A percentile compares a stretch with the other conserved stretches of the same genome.
Conservation (phyloP, 805 yeast genomes). For the Danielia oregonensis region DNA sequence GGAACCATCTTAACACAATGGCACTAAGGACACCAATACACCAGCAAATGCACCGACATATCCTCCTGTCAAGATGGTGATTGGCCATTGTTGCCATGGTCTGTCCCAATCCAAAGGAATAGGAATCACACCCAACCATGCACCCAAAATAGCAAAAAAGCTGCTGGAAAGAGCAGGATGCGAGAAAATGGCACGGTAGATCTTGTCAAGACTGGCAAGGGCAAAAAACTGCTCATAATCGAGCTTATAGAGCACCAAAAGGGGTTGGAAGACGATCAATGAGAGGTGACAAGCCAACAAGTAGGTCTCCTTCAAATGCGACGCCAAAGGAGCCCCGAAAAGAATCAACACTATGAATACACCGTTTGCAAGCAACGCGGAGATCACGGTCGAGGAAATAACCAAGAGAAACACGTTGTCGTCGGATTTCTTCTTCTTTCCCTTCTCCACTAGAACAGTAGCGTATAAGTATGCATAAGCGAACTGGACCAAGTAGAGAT, state of each 20-base stretch:
- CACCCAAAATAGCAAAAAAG: conserved; percentile 48
- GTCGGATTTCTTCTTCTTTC: conserved; percentile 3
- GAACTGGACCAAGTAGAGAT: conserved; percentile 21
- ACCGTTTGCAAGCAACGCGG: conserved; percentile 35
- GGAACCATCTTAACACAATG: not conserved
- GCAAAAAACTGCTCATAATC: conserved; percentile 38
- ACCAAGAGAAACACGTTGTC: conserved; percentile 11
- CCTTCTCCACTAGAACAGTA: conserved; percentile 1
- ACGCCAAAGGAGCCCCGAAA: conserved; percentile 77
- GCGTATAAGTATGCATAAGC: conserved; percentile 16
- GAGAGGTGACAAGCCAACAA: conserved; percentile 61
- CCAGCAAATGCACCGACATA: conserved; percentile 73
- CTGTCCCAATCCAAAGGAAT: conserved; percentile 98
- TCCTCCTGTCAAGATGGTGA: conserved; percentile 76
- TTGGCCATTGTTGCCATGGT: conserved; percentile 96
- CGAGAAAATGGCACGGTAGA: conserved; percentile 26
- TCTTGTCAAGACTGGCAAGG: conserved; percentile 19
- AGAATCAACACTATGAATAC: conserved; percentile 46
- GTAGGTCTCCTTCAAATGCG: conserved; percentile 51
- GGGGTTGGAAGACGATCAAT: conserved; percentile 56
- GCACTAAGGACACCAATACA: conserved; percentile 3
- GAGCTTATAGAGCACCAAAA: conserved; percentile 52
- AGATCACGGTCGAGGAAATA: conserved; percentile 16
- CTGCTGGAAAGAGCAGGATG: conserved; percentile 27
- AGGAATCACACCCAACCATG: conserved; percentile 92